Conservation (phyloP, 345 rosid species). For the Citrus hindsii region DNA sequence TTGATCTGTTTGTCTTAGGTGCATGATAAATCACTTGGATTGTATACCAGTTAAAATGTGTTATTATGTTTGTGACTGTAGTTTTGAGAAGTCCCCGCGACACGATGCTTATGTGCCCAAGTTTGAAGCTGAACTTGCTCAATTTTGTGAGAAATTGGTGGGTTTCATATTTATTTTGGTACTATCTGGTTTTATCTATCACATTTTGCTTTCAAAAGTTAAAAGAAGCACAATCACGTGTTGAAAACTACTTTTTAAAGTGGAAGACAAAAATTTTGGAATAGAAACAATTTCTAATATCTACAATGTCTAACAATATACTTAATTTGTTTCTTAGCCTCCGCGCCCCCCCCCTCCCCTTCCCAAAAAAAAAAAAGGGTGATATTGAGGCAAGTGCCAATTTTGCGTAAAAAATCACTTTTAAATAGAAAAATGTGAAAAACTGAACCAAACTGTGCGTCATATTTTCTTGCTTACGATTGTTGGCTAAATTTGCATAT, state of each 20-base stretch:
- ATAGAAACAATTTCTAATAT: background rate
- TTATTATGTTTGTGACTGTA: constrained; percentile 29
- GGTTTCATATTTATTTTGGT: constrained; percentile 15
- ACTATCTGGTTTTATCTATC: background rate
- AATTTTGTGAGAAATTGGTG: constrained; percentile 93
- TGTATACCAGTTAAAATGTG: background rate
- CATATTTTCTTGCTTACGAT: background rate
- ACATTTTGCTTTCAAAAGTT: background rate
- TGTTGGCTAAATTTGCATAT: background rate
- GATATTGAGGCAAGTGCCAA: background rate
- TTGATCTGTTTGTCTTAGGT: background rate
- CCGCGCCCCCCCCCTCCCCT: accelerated
- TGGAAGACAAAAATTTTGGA: background rate
- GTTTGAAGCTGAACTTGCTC: constrained; percentile 92
- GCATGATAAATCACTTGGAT: background rate
- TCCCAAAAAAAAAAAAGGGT: background rate
- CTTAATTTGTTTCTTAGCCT: too few species aligned
- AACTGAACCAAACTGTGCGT: background rate
- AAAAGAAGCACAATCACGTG: background rate
- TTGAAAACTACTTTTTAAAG: background rate
- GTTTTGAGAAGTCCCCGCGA: constrained; percentile 90
- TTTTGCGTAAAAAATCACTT: background rate
- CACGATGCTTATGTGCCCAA: constrained; percentile 65
- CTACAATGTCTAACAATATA: background rate
- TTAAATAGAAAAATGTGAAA: background rate